A percentile compares a stretch with the other conserved stretches of the same genome.
These are phyloP conservation scores for Amniculicola lignicola DNA, from an alignment of 495 filamentous ascomycete genomes.

Conservation along the genomic window DNA sequence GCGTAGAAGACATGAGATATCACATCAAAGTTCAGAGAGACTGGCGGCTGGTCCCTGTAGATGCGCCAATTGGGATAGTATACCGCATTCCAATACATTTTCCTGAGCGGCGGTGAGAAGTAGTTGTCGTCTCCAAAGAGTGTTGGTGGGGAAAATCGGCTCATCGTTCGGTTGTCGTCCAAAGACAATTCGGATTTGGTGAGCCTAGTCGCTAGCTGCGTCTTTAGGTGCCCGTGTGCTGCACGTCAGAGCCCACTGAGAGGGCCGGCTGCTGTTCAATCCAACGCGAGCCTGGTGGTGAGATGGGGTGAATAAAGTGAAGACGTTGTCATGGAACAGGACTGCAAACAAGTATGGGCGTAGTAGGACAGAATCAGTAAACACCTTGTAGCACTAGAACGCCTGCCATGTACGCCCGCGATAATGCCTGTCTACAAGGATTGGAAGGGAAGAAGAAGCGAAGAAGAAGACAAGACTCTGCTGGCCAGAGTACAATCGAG, in stretches of 20 bases:
- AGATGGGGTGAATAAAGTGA: too few relatives aligned
- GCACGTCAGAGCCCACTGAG: too few relatives aligned
- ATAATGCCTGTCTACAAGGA: not conserved
- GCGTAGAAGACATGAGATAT: constrained; percentile 85
- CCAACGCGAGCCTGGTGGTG: too few relatives aligned
- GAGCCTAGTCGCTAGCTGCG: constrained; percentile 11
- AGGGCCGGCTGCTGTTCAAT: too few relatives aligned
- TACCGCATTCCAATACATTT: constrained; percentile 69
- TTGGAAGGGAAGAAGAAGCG: not conserved
- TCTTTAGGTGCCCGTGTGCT: constrained; percentile 15
- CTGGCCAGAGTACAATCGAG: too few relatives aligned
- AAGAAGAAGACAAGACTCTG: not conserved
- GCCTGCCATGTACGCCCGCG: constrained; percentile 3
- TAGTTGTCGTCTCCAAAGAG: not conserved
- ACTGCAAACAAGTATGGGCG: too few relatives aligned
- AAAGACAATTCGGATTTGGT: not conserved
- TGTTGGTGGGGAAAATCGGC: constrained; percentile 11
- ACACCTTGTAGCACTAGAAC: constrained; percentile 1
- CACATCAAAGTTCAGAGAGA: constrained; percentile 64
- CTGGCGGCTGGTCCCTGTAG: constrained; percentile 74
- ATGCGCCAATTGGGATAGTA: constrained; percentile 88
- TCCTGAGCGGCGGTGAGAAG: constrained; percentile 23
- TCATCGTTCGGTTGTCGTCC: constrained; percentile 9
- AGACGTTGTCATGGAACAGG: too few relatives aligned
- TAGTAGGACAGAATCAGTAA: constrained; percentile 1